Evolutionary conservation across 257 asterid species (phyloP), one percentile per base, ranked within the genome.

Genomic region (Euphrasia confusa): DNA sequence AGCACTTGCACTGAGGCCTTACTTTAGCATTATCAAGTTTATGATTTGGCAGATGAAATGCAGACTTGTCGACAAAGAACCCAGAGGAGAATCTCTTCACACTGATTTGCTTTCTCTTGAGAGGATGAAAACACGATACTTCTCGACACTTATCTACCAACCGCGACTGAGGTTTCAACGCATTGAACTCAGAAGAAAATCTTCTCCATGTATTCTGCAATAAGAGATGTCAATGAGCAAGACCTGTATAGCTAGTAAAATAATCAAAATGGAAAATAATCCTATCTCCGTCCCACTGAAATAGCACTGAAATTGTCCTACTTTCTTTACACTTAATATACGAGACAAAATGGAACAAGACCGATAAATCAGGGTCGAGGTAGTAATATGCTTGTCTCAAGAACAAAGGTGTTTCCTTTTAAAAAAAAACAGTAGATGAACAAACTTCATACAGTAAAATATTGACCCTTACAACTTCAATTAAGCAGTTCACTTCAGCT

Each of bases 121-220:
- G 79, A 70, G 85, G 61, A 67, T 54, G 84, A 76, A 85, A 85
- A 81, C 97, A 85, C 65, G 83, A 83, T 28, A 87, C 60, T 45
- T 57, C 71, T 42, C 64, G 76, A 58, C 69, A 47, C 75, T 65
- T 72, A 65, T 73, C 70, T 59, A 64, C 48, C 68, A 62, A 63
- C 53, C 68, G 75, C 39, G 78, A 44, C 47, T 50, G 77, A 48
- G 75, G 62, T 49, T 61, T 58, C 52, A 59, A 53, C 60, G 69
- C 86, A 67, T 80, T 73, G 54, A 35, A 66, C 72, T 77, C 81
- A 11, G 71, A 62, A 71, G 80, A 72, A 72, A 63, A 73, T 73
- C 81, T 75, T 73, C 81, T 71, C 77, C 67, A 57, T 21, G 81
- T 81, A 78, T 58, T 77, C 99, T 92, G 87, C 80, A 80, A 72